Percentiles rank a stretch among this genome's conserved stretches.
These are phyloP conservation scores for Podaxis mareebaensis DNA, from an alignment of 768 basidiomycete species.

Conservation along the genomic window DNA sequence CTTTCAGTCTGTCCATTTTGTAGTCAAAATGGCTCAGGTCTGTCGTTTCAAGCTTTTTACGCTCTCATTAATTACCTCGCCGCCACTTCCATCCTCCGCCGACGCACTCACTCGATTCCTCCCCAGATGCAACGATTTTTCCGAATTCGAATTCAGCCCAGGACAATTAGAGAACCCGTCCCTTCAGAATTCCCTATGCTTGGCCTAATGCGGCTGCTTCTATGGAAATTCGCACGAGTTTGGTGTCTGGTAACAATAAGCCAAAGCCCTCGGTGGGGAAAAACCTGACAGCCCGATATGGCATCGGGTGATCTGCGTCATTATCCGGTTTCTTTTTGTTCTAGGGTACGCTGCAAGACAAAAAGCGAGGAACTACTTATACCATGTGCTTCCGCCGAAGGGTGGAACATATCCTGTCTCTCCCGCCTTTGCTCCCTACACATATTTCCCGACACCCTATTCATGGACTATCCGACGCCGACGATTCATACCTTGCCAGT, in stretches of 20 bases:
- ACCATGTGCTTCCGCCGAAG: conserved; percentile 22
- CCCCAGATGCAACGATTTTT: background rate
- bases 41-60: background rate
- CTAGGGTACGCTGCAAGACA: conserved; percentile 27
- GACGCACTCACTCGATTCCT: background rate
- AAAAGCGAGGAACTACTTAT: conserved; percentile 33
- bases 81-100: background rate
- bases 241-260: conserved; percentile 33
- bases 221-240: conserved; percentile 11
- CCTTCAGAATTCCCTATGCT: background rate
- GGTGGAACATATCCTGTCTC: conserved; percentile 15
- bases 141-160: background rate
- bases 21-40: background rate
- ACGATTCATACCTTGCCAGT: conserved; percentile 49
- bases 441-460: conserved; percentile 1
- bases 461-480: conserved; percentile 21
- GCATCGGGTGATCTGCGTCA: conserved; percentile 29
- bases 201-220: background rate
- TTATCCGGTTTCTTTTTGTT: conserved; percentile 37
- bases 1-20: conserved; percentile 23
- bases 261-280: conserved; percentile 1
- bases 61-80: background rate
- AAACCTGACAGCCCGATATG: conserved; percentile 27
- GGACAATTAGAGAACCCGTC: conserved; percentile 1
- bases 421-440: conserved; percentile 19